Evolutionary conservation across 2,329 filamentous ascomycete species (phyloP), one percentile per base, ranked within the genome.

Genomic region (Aspergillus sp.): DNA sequence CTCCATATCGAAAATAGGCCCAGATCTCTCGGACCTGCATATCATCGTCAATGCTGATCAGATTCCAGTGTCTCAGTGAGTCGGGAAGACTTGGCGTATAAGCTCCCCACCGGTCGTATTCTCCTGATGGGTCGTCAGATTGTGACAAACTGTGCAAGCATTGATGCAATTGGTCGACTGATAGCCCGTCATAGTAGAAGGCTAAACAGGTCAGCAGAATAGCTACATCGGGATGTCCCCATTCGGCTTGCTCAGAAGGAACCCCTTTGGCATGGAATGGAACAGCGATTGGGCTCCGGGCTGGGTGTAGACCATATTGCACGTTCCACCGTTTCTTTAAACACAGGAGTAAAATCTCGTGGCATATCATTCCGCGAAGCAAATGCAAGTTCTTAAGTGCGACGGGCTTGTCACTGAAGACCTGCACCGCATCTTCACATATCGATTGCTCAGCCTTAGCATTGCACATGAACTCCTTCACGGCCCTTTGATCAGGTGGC

Each of bases 251-350:
- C 0, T 84, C 81, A 0, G 82, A 83, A 0, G 89, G 88, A 0
- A 81, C 77, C 2, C 88, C 89, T 58, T 91, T 90, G 0, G 87
- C 86, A 9, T 84, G 79, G 53, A 82, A 91, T 0, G 89, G 89
- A 0, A 91, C 89, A 0, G 88, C 88, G 3, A 75, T 66, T 1
- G 69, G 68, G 26, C 69, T 66, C 18, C 89, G 78, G 0, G 61
- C 51, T 0, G 83, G 80, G 62, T 87, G 81, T 0, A 88, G 72
- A 0, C 86, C 85, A 49, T 88, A 92, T 46, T 86, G 79, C 0
- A 92, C 88, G 31, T 88, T 87, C 84, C 84, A 90, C 4, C 85
- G 75, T 67, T 89, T 90, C 54, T 84, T 83, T 0, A 90, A 67
- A 2, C 80, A 82, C 29, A 87, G 81, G 1, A 84, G 67, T 0